These are phyloP conservation scores for Trichosanthes cucumerina DNA, from an alignment of 306 rosid genomes.

Conservation along the genomic window DNA sequence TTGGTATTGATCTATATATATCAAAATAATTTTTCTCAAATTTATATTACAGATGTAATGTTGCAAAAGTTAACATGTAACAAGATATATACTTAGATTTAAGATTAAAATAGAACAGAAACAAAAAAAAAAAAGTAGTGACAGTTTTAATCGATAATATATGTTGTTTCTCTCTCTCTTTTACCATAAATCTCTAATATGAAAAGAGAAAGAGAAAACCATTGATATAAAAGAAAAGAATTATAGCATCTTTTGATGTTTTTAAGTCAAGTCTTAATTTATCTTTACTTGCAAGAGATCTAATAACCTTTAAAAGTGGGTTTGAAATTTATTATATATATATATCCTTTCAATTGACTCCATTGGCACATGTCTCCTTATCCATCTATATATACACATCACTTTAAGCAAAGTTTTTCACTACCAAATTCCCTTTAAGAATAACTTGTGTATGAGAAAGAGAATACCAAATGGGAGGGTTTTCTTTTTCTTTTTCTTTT, in stretches of 20 bases:
- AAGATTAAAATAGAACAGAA: not conserved
- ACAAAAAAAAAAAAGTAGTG: no score
- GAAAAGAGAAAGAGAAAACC: not conserved
- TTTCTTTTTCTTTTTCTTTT: not conserved
- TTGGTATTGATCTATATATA: no score
- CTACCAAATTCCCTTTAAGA: not conserved
- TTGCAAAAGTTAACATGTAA: no score
- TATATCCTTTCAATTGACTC: constrained; percentile 3
- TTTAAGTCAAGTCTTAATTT: not conserved
- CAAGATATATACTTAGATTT: not conserved
- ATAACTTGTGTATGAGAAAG: not conserved
- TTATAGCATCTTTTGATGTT: not conserved
- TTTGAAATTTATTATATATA: not conserved
- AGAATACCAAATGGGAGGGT: not conserved
- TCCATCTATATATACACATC: not conserved
- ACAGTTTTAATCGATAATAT: no score
- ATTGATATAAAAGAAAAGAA: not conserved
- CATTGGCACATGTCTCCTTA: not conserved
- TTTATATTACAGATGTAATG: no score
- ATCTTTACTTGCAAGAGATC: constrained; percentile 4
- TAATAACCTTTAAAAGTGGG: not conserved
- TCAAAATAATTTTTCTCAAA: no score
- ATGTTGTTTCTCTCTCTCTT: not conserved
- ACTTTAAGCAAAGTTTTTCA: constrained; percentile 7
- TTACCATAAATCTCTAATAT: not conserved